Conservation (phyloP, 108 stramenopile species). For the Mediolabrus comicus region DNA sequence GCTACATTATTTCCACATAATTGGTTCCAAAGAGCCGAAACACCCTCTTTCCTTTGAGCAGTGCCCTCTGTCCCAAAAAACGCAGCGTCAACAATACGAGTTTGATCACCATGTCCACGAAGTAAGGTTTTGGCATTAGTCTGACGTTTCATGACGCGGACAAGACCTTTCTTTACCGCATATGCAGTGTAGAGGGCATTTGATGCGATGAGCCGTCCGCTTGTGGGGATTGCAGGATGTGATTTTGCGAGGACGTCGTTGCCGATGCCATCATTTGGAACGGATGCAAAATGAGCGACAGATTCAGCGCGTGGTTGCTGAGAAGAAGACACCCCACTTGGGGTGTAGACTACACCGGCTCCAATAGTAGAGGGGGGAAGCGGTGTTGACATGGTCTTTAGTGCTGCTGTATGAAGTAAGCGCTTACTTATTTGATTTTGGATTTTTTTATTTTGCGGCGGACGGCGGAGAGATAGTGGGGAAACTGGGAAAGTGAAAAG, state of each 20-base stretch:
- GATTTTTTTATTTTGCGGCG: too few relatives aligned
- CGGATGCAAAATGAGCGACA: slow-evolving; percentile 40
- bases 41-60: slow-evolving; percentile 8
- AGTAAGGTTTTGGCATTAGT: slow-evolving; percentile 58
- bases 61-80: slow-evolving; percentile 31
- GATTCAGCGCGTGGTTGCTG: slow-evolving; percentile 34
- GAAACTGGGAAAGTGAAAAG: too few relatives aligned
- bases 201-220: slow-evolving; percentile 52
- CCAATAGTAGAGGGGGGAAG: slow-evolving; percentile 19
- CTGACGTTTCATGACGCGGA: slow-evolving; percentile 75
- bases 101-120: slow-evolving; percentile 51
- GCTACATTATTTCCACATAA: slow-evolving; percentile 29
- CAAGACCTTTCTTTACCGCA: slow-evolving; percentile 82
- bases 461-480: too few relatives aligned
- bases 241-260: slow-evolving; percentile 8
- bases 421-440: too few relatives aligned
- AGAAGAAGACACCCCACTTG: not conserved
- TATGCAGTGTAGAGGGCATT: slow-evolving; percentile 80
- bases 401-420: too few relatives aligned
- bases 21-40: slow-evolving; percentile 8
- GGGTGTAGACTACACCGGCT: slow-evolving; percentile 11
- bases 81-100: slow-evolving; percentile 30
- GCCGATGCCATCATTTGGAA: slow-evolving; percentile 36
- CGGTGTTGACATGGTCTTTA: slow-evolving; percentile 8
- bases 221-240: slow-evolving; percentile 13